Conservation (phyloP, 805 yeast genomes). For the Hagleromyces aurorensis region DNA sequence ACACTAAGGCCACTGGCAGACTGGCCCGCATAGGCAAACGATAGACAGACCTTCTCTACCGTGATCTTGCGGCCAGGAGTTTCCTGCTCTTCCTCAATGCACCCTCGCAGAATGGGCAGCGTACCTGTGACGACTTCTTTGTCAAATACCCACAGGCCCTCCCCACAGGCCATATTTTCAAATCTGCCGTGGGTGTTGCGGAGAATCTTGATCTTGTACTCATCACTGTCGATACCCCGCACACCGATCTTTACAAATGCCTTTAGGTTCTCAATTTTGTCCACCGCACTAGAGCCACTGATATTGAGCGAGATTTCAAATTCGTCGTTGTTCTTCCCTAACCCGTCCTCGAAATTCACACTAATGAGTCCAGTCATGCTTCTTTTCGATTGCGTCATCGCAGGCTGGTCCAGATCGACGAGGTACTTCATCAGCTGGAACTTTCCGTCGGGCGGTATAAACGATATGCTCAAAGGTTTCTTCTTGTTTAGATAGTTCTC, state of each 20-base stretch:
- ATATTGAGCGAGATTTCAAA: constrained; percentile 32
- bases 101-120: constrained; percentile 60
- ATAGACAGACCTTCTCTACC: constrained; percentile 28
- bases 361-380: constrained; percentile 22
- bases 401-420: constrained; percentile 38
- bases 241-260: constrained; percentile 3
- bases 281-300: constrained; percentile 36
- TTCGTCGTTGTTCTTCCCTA: constrained; percentile 34
- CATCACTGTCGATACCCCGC: constrained; percentile 10
- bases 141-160: constrained; percentile 65
- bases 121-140: constrained; percentile 52
- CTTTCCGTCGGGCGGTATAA: constrained; percentile 86
- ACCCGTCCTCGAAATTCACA: constrained; percentile 25
- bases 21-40: constrained; percentile 56
- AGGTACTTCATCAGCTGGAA: constrained; percentile 56
- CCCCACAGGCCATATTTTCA: constrained; percentile 33
- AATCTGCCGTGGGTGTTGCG: constrained; percentile 76
- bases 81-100: constrained; percentile 29
- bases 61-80: constrained; percentile 6
- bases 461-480: constrained; percentile 34
- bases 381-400: constrained; percentile 1
- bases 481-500: constrained; percentile 2
- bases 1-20: constrained; percentile 72
- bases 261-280: constrained; percentile 40
- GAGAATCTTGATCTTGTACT: constrained; percentile 42